Evolutionary conservation across 805 yeast species (phyloP).

Genomic region (Ogataea ganodermae): DNA sequence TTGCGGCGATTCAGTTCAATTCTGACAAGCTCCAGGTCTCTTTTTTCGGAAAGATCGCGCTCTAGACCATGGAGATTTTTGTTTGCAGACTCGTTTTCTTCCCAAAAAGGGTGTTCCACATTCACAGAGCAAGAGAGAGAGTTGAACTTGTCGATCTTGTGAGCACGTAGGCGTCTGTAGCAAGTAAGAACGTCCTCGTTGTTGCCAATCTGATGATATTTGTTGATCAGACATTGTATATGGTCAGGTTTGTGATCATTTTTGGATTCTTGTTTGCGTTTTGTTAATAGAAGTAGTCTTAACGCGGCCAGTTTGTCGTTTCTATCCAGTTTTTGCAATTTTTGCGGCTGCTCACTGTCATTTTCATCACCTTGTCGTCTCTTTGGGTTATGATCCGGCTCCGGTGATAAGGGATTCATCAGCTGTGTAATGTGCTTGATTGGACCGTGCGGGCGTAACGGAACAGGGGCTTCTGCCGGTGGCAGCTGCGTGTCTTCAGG

Average conservation of each 20-base stretch:
- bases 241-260: neutral
- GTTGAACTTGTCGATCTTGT: constrained; percentile 16
- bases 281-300: constrained; percentile 6
- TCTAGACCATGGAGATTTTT: constrained; percentile 22
- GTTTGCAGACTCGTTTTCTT: constrained; percentile 10
- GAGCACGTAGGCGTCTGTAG: constrained; percentile 12
- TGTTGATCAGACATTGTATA: neutral
- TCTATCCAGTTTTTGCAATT: constrained; percentile 1
- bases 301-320: constrained; percentile 19
- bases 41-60: constrained; percentile 35
- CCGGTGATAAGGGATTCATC: constrained; percentile 19
- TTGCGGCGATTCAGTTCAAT: constrained; percentile 29
- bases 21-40: constrained; percentile 36
- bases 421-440: constrained; percentile 17
- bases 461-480: constrained; percentile 4
- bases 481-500: constrained; percentile 7
- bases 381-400: constrained; percentile 1
- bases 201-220: constrained; percentile 3
- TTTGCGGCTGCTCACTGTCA: neutral
- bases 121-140: constrained; percentile 9
- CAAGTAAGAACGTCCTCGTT: constrained; percentile 2
- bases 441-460: constrained; percentile 8
- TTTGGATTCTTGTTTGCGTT: neutral
- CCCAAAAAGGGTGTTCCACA: constrained; percentile 17
- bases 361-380: neutral